Percentiles rank a stretch among this genome's conserved stretches.
These are phyloP conservation scores for Lentinus polychrous DNA, from an alignment of 1,284 basidiomycete species.

Conservation along the genomic window DNA sequence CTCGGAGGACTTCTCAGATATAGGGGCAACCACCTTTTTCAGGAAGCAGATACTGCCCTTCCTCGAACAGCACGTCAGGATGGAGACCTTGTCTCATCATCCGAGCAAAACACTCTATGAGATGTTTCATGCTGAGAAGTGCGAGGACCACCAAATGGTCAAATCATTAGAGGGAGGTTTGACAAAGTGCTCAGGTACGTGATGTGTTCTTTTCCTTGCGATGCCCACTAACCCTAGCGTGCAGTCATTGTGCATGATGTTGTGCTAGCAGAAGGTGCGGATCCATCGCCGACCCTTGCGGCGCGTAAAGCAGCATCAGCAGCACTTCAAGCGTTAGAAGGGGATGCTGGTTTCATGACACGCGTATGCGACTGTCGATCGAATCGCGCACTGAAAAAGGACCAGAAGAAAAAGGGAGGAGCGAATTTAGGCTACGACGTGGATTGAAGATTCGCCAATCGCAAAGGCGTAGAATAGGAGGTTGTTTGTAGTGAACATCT, in stretches of 20 bases:
- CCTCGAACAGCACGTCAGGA: slow-evolving; percentile 62
- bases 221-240: neutral
- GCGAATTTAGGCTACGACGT: no score
- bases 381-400: slow-evolving; percentile 30
- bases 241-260: slow-evolving; percentile 61
- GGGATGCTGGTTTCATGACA: slow-evolving; percentile 52
- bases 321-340: slow-evolving; percentile 61
- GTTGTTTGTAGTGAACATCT: neutral
- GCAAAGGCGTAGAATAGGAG: no score
- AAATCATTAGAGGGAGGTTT: slow-evolving; percentile 26
- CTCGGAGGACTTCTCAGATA: slow-evolving; percentile 59
- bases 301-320: slow-evolving; percentile 49
- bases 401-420: slow-evolving; percentile 21
- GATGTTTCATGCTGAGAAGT: slow-evolving; percentile 59
- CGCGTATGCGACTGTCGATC: slow-evolving; percentile 59
- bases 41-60: slow-evolving; percentile 63
- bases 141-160: slow-evolving; percentile 51
- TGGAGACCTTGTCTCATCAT: slow-evolving; percentile 65
- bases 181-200: slow-evolving; percentile 19
- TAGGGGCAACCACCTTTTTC: slow-evolving; percentile 58
- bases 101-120: slow-evolving; percentile 71
- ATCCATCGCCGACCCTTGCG: slow-evolving; percentile 41
- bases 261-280: slow-evolving; percentile 52
- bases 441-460: no score
- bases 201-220: neutral